Evolutionary conservation across 257 asterid genomes (phyloP).

Genomic region (Solanum dulcamara): DNA sequence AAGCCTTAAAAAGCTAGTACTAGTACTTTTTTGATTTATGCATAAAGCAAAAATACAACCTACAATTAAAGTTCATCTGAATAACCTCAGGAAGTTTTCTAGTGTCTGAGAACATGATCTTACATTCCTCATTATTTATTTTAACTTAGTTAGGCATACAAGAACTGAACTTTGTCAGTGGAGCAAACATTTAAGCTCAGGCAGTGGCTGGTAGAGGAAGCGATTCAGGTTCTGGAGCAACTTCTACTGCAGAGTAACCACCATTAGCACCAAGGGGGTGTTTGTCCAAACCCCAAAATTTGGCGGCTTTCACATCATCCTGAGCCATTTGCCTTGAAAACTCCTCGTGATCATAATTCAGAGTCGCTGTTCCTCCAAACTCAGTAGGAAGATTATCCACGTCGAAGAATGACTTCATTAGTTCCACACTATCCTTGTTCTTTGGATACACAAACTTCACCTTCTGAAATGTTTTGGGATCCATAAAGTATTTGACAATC

Average conservation of each 20-base stretch:
- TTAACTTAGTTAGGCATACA: not conserved
- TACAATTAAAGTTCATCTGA: not conserved
- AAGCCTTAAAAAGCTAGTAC: not conserved
- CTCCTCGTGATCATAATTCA: constrained; percentile 81
- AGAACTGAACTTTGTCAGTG: not conserved
- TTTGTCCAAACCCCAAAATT: constrained; percentile 67
- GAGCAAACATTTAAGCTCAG: not conserved
- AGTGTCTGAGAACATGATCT: not conserved
- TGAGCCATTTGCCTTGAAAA: constrained; percentile 73
- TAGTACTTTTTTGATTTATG: not conserved
- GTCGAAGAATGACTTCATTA: constrained; percentile 68
- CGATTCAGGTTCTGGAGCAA: constrained; percentile 51
- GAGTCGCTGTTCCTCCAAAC: constrained; percentile 82
- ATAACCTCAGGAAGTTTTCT: not conserved
- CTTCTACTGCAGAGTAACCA: constrained; percentile 45
- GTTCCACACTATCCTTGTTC: constrained; percentile 83
- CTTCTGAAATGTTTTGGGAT: constrained; percentile 79
- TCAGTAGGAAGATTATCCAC: constrained; percentile 83
- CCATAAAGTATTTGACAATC: constrained; percentile 88
- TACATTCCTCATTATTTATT: not conserved
- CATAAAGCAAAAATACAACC: not conserved
- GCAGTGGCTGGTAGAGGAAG: constrained; percentile 24
- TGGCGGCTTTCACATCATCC: constrained; percentile 66
- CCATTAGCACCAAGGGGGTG: constrained; percentile 11
- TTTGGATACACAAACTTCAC: constrained; percentile 91